A percentile compares a stretch with the other conserved stretches of the same genome.
These are phyloP conservation scores for Picochlorum sp. DNA, from an alignment of 139 green algal genomes.

Conservation along the genomic window DNA sequence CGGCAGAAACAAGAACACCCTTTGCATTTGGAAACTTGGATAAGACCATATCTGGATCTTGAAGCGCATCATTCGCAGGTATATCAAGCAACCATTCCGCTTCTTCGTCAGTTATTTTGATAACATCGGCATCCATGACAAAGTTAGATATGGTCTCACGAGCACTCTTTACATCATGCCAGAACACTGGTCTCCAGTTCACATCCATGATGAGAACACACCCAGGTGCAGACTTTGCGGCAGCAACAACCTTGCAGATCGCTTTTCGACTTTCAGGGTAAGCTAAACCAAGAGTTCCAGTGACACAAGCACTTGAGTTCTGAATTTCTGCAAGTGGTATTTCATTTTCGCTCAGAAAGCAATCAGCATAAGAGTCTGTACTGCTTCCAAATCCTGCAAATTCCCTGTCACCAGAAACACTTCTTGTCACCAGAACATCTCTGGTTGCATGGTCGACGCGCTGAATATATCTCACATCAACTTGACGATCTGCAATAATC, in stretches of 20 bases:
- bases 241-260: constrained; percentile 40
- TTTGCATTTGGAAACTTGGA: constrained; percentile 31
- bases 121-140: constrained; percentile 46
- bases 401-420: constrained; percentile 53
- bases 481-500: constrained; percentile 23
- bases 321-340: constrained; percentile 53
- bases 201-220: constrained; percentile 65
- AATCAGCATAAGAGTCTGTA: constrained; percentile 60
- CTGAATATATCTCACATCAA: constrained; percentile 52
- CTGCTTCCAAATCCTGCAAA: constrained; percentile 73
- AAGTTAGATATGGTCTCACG: constrained; percentile 22
- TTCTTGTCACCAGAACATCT: constrained; percentile 69
- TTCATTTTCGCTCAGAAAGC: constrained; percentile 41
- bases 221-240: constrained; percentile 8
- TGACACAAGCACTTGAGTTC: constrained; percentile 57
- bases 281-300: constrained; percentile 70
- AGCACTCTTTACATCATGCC: constrained; percentile 29
- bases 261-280: constrained; percentile 39
- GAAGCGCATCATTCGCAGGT: constrained; percentile 26
- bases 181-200: constrained; percentile 90
- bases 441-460: constrained; percentile 48
- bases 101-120: constrained; percentile 81
- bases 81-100: constrained; percentile 71
- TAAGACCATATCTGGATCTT: constrained; percentile 28
- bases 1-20: constrained; percentile 71